Evolutionary conservation across 257 asterid species (phyloP).

Genomic region (Henckelia pumila): DNA sequence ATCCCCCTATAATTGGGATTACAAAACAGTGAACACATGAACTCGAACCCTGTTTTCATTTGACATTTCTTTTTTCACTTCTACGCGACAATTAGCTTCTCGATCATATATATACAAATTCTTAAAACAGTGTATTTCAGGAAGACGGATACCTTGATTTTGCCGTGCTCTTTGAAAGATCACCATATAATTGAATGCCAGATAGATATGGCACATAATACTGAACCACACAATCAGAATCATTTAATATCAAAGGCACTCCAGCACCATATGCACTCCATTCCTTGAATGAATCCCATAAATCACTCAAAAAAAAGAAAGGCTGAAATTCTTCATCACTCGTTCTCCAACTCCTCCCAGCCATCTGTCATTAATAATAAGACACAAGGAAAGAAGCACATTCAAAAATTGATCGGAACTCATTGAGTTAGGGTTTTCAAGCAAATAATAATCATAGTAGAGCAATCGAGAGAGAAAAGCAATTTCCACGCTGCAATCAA

Average conservation of each 20-base stretch:
- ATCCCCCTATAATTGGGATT: too few species aligned
- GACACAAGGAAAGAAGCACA: slow-evolving; percentile 13
- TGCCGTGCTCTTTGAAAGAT: slow-evolving; percentile 53
- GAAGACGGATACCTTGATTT: slow-evolving; percentile 56
- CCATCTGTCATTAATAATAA: slow-evolving; percentile 41
- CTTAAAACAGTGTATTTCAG: slow-evolving; percentile 13
- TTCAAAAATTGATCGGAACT: slow-evolving; percentile 1
- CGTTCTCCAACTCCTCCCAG: slow-evolving; percentile 66
- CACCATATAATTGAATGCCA: slow-evolving; percentile 77
- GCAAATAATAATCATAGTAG: background rate
- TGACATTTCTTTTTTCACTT: too few species aligned
- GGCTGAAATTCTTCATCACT: slow-evolving; percentile 60
- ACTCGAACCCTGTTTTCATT: background rate
- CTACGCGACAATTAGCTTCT: background rate
- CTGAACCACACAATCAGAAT: slow-evolving; percentile 64
- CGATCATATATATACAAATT: background rate
- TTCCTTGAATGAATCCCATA: slow-evolving; percentile 90
- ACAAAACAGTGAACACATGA: too few species aligned
- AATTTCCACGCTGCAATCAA: background rate
- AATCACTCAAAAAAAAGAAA: slow-evolving; percentile 73
- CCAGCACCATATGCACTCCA: slow-evolving; percentile 99
- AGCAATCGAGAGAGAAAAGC: background rate
- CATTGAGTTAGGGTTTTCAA: background rate
- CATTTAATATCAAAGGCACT: slow-evolving; percentile 82
- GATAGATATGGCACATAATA: slow-evolving; percentile 90